Evolutionary conservation across 805 yeast genomes (phyloP).

Genomic region (Hanseniaspora guilliermondii): DNA sequence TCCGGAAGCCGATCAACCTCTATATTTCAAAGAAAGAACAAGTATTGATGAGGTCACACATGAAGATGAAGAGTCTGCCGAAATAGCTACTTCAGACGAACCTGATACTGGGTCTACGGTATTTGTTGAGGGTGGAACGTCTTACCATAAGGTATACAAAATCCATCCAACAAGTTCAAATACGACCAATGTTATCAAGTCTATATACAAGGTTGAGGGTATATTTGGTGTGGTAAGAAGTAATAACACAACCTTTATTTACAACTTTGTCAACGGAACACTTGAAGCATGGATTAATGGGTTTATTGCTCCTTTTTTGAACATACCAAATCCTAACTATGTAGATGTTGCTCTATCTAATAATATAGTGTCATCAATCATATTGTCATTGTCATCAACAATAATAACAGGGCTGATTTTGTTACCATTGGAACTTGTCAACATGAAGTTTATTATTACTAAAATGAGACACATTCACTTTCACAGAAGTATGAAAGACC

Average conservation of each 20-base stretch:
- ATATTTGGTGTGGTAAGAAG: constrained; percentile 62
- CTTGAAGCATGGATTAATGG: constrained; percentile 90
- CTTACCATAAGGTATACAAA: constrained; percentile 18
- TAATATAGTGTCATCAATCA: constrained; percentile 56
- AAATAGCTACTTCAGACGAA: constrained; percentile 16
- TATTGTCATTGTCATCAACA: constrained; percentile 57
- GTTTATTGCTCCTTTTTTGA: constrained; percentile 63
- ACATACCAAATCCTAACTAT: constrained; percentile 80
- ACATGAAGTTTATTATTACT: constrained; percentile 65
- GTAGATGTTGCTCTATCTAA: constrained; percentile 72
- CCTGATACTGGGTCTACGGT: neutral
- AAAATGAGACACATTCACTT: constrained; percentile 17
- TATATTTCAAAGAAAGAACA: constrained; percentile 5
- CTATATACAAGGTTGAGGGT: constrained; percentile 57
- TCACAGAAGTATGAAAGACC: constrained; percentile 59
- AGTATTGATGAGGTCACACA: constrained; percentile 26
- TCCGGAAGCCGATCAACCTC: neutral
- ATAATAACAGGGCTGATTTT: constrained; percentile 59
- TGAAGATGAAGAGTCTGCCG: constrained; percentile 36
- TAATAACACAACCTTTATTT: constrained; percentile 64
- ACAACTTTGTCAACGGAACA: constrained; percentile 61
- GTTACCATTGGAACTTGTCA: constrained; percentile 70
- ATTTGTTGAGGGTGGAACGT: constrained; percentile 4
- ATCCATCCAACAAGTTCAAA: constrained; percentile 49
- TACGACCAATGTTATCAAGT: constrained; percentile 52